phyloP scores from a whole-genome alignment of 768 basidiomycete genomes.

The Agaricus blazei region DNA sequence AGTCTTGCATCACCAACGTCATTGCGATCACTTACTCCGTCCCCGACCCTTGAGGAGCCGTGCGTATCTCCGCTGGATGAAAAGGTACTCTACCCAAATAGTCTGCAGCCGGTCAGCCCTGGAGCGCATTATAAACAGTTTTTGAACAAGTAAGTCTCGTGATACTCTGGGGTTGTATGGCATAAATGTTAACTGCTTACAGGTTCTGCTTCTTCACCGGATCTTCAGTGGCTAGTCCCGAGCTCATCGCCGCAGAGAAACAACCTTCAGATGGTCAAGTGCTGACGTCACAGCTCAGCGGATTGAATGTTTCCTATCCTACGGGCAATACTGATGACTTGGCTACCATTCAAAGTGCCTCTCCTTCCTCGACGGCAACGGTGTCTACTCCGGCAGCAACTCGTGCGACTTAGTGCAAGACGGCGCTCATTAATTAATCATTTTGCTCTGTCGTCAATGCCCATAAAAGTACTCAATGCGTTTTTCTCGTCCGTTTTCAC shows the following conservation, averaged over 20 bases:
- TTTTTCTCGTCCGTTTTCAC: not conserved
- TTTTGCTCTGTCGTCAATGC: too few relatives aligned
- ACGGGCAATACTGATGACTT: not conserved
- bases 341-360: not conserved
- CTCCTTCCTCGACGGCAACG: not conserved
- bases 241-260: not conserved
- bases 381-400: not conserved
- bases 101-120: slow-evolving; percentile 20
- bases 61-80: slow-evolving; percentile 10
- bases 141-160: slow-evolving; percentile 50
- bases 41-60: slow-evolving; percentile 28
- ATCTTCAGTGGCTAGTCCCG: slow-evolving; percentile 13
- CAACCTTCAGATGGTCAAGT: not conserved
- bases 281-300: not conserved
- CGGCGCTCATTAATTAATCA: not conserved
- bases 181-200: slow-evolving; percentile 4
- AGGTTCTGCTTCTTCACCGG: slow-evolving; percentile 87
- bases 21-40: slow-evolving; percentile 36
- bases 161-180: not conserved
- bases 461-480: not conserved
- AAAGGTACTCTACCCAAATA: not conserved
- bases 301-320: not conserved
- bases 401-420: not conserved
- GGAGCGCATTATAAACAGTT: slow-evolving; percentile 53
- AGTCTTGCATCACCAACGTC: slow-evolving; percentile 37